A percentile compares a stretch with the other conserved stretches of the same genome.
Evolutionary conservation across 495 filamentous ascomycete species (phyloP).

Genomic region (Penicillium pancosmium): DNA sequence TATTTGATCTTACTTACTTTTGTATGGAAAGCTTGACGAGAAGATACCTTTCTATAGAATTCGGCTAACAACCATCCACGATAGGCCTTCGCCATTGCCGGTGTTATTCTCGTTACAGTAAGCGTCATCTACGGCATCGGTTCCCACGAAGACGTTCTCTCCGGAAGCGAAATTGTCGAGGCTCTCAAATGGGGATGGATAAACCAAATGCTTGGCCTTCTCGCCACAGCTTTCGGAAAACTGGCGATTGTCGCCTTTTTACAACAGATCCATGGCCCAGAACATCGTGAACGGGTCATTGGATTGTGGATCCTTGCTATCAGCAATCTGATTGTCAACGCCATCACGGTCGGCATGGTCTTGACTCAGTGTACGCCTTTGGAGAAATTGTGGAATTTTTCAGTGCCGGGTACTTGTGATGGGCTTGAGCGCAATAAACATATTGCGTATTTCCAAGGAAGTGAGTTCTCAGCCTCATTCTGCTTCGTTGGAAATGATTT

Average conservation of each 20-base stretch:
- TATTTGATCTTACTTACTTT: slow-evolving; percentile 17
- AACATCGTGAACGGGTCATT: slow-evolving; percentile 12
- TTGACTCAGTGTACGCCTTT: slow-evolving; percentile 15
- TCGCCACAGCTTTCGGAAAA: slow-evolving; percentile 15
- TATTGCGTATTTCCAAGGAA: slow-evolving; percentile 20
- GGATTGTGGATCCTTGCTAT: slow-evolving; percentile 13
- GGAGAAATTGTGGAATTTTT: slow-evolving; percentile 12
- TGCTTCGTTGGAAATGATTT: background rate
- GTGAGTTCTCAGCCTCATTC: slow-evolving; percentile 5
- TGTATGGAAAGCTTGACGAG: slow-evolving; percentile 3
- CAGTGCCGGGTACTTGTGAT: slow-evolving; percentile 10
- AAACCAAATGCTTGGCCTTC: slow-evolving; percentile 32
- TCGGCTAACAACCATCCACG: too few relatives aligned
- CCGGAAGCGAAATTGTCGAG: slow-evolving; percentile 9
- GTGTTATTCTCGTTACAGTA: slow-evolving; percentile 24
- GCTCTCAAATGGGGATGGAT: slow-evolving; percentile 37
- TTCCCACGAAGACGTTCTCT: slow-evolving; percentile 25
- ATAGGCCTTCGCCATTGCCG: slow-evolving; percentile 11
- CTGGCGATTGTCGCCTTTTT: slow-evolving; percentile 19
- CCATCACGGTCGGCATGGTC: slow-evolving; percentile 18
- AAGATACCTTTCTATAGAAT: too few relatives aligned
- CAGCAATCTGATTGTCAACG: slow-evolving; percentile 15
- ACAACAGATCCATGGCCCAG: slow-evolving; percentile 20
- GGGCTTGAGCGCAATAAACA: slow-evolving; percentile 14
- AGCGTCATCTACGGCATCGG: slow-evolving; percentile 29